phyloP scores from a whole-genome alignment of 2,329 filamentous ascomycete species.

The Aspergillus nomiae region DNA sequence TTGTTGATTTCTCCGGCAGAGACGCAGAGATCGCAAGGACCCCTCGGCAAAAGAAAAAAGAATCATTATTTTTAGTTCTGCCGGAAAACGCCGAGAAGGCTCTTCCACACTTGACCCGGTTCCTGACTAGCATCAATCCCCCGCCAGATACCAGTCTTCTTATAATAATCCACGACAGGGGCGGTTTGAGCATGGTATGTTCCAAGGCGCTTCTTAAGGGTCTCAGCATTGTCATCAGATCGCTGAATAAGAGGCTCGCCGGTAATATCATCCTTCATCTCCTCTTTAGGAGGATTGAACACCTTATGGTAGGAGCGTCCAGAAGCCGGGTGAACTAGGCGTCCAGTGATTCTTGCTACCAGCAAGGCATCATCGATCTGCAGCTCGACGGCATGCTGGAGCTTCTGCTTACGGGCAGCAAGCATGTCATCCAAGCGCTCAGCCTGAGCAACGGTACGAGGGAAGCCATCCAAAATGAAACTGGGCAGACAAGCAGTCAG shows the following conservation, averaged over 20 bases:
- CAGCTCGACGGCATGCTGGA: slow-evolving; percentile 94
- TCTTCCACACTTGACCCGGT: slow-evolving; percentile 94
- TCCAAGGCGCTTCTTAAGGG: slow-evolving; percentile 87
- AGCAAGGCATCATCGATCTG: slow-evolving; percentile 94
- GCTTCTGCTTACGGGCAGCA: slow-evolving; percentile 70
- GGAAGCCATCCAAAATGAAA: slow-evolving; percentile 99
- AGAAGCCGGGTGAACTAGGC: slow-evolving; percentile 91
- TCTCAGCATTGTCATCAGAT: slow-evolving; percentile 94
- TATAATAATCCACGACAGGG: slow-evolving; percentile 94
- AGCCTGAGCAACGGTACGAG: slow-evolving; percentile 92
- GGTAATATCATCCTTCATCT: slow-evolving; percentile 95
- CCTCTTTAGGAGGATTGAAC: slow-evolving; percentile 94
- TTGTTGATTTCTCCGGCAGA: not conserved
- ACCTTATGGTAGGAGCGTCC: slow-evolving; percentile 97
- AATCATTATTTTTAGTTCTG: slow-evolving; percentile 45
- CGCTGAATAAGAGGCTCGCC: slow-evolving; percentile 96
- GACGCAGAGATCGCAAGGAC: slow-evolving; percentile 1
- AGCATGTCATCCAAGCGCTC: slow-evolving; percentile 96
- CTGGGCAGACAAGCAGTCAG: slow-evolving; percentile 50
- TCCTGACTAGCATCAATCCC: slow-evolving; percentile 94
- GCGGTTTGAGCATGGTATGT: slow-evolving; percentile 95
- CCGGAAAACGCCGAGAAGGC: slow-evolving; percentile 80
- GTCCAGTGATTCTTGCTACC: slow-evolving; percentile 93
- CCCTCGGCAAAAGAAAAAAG: slow-evolving; percentile 2
- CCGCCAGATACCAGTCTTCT: slow-evolving; percentile 96